Percentiles rank a stretch among this genome's conserved stretches.
These are phyloP conservation scores for Vigna unguiculata DNA, from an alignment of 306 rosid genomes.

Conservation along the genomic window DNA sequence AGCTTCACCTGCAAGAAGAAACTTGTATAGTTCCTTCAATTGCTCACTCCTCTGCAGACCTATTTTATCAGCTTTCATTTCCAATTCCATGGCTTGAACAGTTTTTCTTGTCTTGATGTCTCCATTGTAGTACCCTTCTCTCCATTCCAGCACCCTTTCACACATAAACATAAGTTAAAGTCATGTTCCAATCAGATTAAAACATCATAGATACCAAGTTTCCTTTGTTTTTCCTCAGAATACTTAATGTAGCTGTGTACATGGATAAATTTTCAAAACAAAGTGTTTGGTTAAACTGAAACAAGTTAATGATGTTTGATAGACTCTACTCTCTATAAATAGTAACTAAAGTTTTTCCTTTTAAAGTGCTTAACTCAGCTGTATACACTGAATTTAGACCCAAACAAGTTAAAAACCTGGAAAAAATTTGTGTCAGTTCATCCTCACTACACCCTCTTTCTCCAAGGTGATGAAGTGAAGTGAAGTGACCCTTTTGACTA, in stretches of 20 bases:
- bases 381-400: neutral
- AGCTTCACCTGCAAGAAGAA: conserved; percentile 69
- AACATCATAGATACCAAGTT: neutral
- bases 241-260: neutral
- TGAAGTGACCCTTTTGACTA: no score
- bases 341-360: neutral
- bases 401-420: neutral
- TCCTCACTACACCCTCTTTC: neutral
- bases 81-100: conserved; percentile 66
- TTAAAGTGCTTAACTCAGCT: no score
- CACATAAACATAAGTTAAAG: conserved; percentile 19
- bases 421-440: neutral
- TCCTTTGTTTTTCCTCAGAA: neutral
- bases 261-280: no score
- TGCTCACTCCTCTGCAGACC: conserved; percentile 82
- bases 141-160: conserved; percentile 79
- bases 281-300: no score
- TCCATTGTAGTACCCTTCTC: conserved; percentile 87
- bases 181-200: neutral
- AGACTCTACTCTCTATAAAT: no score
- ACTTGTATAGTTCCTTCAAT: conserved; percentile 75
- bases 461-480: no score
- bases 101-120: conserved; percentile 84
- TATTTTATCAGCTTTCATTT: conserved; percentile 59
- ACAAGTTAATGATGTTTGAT: no score